These are phyloP conservation scores for Candida berthetii DNA, from an alignment of 805 yeast genomes.

Conservation along the genomic window DNA sequence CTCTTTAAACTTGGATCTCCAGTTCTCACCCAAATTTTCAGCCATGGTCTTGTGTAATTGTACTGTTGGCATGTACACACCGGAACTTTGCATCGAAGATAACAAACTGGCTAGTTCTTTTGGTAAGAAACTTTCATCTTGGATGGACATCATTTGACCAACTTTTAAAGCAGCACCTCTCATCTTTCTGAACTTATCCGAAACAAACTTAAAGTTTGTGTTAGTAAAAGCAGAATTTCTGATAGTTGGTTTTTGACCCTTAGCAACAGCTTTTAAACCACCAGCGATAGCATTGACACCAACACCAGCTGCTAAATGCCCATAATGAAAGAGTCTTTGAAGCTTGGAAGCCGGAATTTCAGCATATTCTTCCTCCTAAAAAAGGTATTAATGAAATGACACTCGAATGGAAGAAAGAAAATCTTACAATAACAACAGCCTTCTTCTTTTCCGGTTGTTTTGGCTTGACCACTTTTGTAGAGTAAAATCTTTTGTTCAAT, in stretches of 20 bases:
- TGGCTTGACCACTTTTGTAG: constrained; percentile 1
- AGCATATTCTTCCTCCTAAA: constrained; percentile 40
- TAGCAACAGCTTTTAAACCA: constrained; percentile 61
- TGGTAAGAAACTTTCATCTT: constrained; percentile 82
- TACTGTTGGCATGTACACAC: constrained; percentile 93
- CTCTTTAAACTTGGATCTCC: constrained; percentile 67
- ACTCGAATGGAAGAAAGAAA: too few relatives aligned
- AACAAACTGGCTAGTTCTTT: constrained; percentile 76
- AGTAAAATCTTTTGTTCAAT: constrained; percentile 2
- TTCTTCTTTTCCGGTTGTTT: not conserved
- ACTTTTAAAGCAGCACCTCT: constrained; percentile 97
- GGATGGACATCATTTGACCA: constrained; percentile 96
- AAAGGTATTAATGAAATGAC: not conserved
- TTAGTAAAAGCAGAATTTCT: constrained; percentile 67
- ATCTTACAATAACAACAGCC: not conserved
- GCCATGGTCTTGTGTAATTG: constrained; percentile 76
- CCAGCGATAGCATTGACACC: constrained; percentile 80
- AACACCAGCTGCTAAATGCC: constrained; percentile 85
- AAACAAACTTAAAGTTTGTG: constrained; percentile 80
- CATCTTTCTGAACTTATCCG: constrained; percentile 86
- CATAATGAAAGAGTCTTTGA: constrained; percentile 90
- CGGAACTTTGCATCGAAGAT: constrained; percentile 84
- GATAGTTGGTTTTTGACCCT: constrained; percentile 44
- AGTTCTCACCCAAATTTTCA: constrained; percentile 67
- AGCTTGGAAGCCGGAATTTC: constrained; percentile 83